phyloP scores from a whole-genome alignment of 768 basidiomycete genomes.

The Amanita fuliginea region DNA sequence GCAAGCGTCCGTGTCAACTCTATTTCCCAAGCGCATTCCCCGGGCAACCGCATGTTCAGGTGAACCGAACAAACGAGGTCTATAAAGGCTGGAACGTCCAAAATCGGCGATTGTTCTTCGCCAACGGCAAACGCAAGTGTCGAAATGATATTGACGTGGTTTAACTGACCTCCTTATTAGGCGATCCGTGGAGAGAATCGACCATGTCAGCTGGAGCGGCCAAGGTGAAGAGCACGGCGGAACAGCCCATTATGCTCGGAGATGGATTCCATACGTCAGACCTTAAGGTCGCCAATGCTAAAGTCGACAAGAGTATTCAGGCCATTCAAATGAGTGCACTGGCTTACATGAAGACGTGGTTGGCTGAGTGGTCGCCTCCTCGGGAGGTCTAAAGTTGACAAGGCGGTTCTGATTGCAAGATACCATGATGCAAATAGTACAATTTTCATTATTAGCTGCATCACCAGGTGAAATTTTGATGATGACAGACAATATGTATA shows the following conservation, averaged over 20 bases:
- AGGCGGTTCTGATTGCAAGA: too few relatives aligned
- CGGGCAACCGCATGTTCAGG: conserved; percentile 31
- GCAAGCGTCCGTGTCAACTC: conserved; percentile 56
- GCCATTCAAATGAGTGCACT: conserved; percentile 45
- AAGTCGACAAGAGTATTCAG: conserved; percentile 37
- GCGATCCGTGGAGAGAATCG: conserved; percentile 64
- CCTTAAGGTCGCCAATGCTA: conserved; percentile 27
- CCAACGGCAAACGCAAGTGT: conserved; percentile 52
- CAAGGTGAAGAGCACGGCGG: conserved; percentile 31
- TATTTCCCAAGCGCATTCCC: conserved; percentile 56
- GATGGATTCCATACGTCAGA: conserved; percentile 67
- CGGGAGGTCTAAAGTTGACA: background rate
- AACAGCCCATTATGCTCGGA: conserved; percentile 44
- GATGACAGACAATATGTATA: background rate
- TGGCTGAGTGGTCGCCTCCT: conserved; percentile 31
- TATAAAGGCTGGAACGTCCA: conserved; percentile 58
- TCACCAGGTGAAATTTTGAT: background rate
- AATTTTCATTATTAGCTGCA: background rate
- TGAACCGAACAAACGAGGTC: conserved; percentile 28
- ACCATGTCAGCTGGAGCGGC: conserved; percentile 51
- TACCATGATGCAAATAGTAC: background rate
- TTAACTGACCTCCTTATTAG: conserved; percentile 18
- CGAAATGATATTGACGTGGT: background rate
- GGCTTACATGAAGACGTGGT: conserved; percentile 43
- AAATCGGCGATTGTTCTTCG: conserved; percentile 52